Percentiles rank a stretch among this genome's conserved stretches.
Conservation (phyloP, 805 yeast genomes). For the Suhomyces faveliae region DNA sequence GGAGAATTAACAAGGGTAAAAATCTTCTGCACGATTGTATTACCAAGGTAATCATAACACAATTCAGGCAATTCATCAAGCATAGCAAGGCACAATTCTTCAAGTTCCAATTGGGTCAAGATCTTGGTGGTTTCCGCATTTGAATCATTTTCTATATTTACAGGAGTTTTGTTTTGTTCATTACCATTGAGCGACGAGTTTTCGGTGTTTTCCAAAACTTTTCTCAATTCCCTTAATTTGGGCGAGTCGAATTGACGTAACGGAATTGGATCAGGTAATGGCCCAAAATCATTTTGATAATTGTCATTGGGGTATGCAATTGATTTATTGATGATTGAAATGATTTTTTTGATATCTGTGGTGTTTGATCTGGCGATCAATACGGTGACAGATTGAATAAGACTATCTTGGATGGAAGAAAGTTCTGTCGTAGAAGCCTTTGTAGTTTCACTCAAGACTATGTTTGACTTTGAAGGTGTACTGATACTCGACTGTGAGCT, state of each 20-base stretch:
- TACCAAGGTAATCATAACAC: slow-evolving; percentile 90
- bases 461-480: slow-evolving; percentile 3
- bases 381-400: slow-evolving; percentile 17
- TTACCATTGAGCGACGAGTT: slow-evolving; percentile 9
- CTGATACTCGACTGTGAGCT: neutral
- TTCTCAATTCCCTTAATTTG: slow-evolving; percentile 80
- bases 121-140: slow-evolving; percentile 13
- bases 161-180: neutral
- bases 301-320: slow-evolving; percentile 42
- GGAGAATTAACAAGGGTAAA: slow-evolving; percentile 67
- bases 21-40: slow-evolving; percentile 90
- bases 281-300: slow-evolving; percentile 59
- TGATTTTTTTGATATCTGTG: slow-evolving; percentile 38
- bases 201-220: slow-evolving; percentile 44
- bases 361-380: slow-evolving; percentile 17
- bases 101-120: slow-evolving; percentile 60
- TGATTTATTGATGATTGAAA: slow-evolving; percentile 43
- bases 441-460: slow-evolving; percentile 8
- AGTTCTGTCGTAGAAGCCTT: slow-evolving; percentile 23
- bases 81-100: slow-evolving; percentile 80
- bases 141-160: slow-evolving; percentile 6
- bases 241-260: slow-evolving; percentile 84
- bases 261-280: slow-evolving; percentile 70
- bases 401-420: slow-evolving; percentile 20
- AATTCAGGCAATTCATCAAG: slow-evolving; percentile 85